These are phyloP conservation scores for Pulveroboletus frians DNA, from an alignment of 768 basidiomycete species.

Conservation along the genomic window DNA sequence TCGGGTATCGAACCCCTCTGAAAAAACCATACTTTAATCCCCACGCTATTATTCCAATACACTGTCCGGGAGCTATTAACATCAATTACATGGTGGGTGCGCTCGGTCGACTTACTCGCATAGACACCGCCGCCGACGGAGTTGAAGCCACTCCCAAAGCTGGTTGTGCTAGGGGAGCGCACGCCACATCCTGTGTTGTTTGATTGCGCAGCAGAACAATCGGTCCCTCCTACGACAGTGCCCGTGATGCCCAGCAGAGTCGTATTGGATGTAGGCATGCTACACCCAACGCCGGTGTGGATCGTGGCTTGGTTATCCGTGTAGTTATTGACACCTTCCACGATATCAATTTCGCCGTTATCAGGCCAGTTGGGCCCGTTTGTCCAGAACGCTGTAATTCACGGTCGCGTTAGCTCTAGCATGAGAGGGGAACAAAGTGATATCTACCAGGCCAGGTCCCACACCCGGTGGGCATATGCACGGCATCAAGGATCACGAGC, in stretches of 20 bases:
- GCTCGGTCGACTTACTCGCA: slow-evolving; percentile 56
- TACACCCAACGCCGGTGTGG: slow-evolving; percentile 72
- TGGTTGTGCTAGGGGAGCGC: slow-evolving; percentile 51
- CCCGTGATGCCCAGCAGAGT: slow-evolving; percentile 54
- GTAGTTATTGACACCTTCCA: slow-evolving; percentile 80
- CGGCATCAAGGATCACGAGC: slow-evolving; percentile 75
- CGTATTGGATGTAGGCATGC: slow-evolving; percentile 45
- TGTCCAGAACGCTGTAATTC: slow-evolving; percentile 41
- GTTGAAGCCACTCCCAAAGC: slow-evolving; percentile 88
- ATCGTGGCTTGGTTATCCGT: slow-evolving; percentile 79
- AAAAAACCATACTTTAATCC: slow-evolving; percentile 83
- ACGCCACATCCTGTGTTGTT: slow-evolving; percentile 81
- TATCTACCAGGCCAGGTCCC: slow-evolving; percentile 69
- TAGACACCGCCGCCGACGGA: slow-evolving; percentile 82
- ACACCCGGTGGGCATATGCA: slow-evolving; percentile 89
- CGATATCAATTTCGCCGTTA: slow-evolving; percentile 75
- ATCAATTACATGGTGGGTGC: background rate
- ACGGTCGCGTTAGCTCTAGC: background rate
- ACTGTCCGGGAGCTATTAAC: slow-evolving; percentile 8
- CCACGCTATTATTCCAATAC: slow-evolving; percentile 49
- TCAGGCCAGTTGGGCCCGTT: slow-evolving; percentile 44
- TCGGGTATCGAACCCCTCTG: slow-evolving; percentile 63
- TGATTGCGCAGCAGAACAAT: slow-evolving; percentile 68
- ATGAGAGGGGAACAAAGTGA: background rate
- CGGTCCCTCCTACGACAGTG: slow-evolving; percentile 58